Evolutionary conservation across 2,329 filamentous ascomycete species (phyloP).

Genomic region (Nigrospora oryzae): DNA sequence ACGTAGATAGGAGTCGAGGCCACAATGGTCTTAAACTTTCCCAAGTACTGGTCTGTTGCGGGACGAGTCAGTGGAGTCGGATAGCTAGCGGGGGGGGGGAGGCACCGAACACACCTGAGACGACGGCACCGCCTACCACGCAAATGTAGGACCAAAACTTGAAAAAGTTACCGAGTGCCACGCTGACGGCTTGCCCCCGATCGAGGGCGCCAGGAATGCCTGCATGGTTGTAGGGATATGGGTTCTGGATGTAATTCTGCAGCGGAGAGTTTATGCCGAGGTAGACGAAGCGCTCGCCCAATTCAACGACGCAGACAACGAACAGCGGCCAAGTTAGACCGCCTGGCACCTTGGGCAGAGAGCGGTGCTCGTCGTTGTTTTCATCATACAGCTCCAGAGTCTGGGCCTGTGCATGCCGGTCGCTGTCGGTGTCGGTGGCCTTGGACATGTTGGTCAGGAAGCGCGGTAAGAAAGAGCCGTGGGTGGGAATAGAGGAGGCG

Average conservation of each 20-base stretch:
- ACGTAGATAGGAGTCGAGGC: conserved; percentile 50
- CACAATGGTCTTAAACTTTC: conserved; percentile 54
- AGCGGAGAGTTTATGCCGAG: conserved; percentile 51
- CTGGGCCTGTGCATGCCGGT: no score
- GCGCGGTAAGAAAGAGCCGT: no score
- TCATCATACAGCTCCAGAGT: no score
- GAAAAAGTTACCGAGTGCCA: conserved; percentile 55
- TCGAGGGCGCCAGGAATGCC: conserved; percentile 42
- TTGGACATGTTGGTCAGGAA: no score
- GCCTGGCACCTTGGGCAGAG: no score
- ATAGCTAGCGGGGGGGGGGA: neutral
- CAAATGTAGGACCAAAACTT: conserved; percentile 22
- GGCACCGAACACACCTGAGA: conserved; percentile 26
- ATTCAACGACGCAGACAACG: conserved; percentile 53
- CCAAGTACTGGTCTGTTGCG: conserved; percentile 44
- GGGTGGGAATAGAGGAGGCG: no score
- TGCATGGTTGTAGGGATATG: conserved; percentile 19
- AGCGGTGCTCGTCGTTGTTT: no score
- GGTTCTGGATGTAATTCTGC: conserved; percentile 42
- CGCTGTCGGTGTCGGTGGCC: no score
- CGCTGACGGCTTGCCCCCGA: conserved; percentile 45
- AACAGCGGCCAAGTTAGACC: no score
- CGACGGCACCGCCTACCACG: conserved; percentile 33
- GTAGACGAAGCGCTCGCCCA: conserved; percentile 58
- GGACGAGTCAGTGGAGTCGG: conserved; percentile 32